These are phyloP conservation scores for Linnemannia exigua DNA, from an alignment of 192 early-diverging fungal genomes.

Conservation along the genomic window DNA sequence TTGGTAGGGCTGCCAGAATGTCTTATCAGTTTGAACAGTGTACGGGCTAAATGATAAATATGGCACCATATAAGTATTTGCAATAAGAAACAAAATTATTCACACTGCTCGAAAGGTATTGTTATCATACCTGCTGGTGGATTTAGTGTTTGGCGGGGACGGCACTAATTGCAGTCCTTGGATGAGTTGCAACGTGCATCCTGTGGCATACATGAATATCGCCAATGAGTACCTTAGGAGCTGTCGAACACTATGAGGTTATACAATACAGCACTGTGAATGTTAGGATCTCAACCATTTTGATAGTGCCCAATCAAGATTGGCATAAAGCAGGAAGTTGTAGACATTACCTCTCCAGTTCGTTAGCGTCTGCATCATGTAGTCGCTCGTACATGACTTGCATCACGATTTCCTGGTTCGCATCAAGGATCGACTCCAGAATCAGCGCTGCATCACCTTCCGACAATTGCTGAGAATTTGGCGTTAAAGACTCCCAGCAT, in stretches of 20 bases:
- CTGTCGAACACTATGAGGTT: slow-evolving; percentile 38
- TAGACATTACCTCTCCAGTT: slow-evolving; percentile 27
- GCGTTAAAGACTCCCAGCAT: slow-evolving; percentile 20
- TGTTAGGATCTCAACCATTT: background rate
- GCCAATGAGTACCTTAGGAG: slow-evolving; percentile 61
- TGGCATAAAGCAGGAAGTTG: background rate
- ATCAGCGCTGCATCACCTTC: slow-evolving; percentile 23
- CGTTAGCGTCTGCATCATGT: background rate
- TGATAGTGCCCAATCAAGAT: background rate
- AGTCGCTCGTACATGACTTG: slow-evolving; percentile 4
- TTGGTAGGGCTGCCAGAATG: slow-evolving; percentile 11
- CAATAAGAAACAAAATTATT: background rate
- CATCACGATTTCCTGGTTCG: slow-evolving; percentile 21
- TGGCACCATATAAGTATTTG: background rate
- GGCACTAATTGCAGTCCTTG: slow-evolving; percentile 52
- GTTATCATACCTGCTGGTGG: background rate
- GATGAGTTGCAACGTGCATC: slow-evolving; percentile 58
- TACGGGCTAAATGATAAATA: background rate
- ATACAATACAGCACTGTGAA: too few species aligned
- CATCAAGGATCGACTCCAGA: slow-evolving; percentile 21
- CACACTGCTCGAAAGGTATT: background rate
- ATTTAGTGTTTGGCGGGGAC: background rate
- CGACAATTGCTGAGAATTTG: slow-evolving; percentile 11
- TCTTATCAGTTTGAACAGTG: background rate
- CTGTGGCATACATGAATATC: slow-evolving; percentile 57